Conservation (phyloP, 192 early-diverging fungal genomes). For the Pilaira anomala region DNA sequence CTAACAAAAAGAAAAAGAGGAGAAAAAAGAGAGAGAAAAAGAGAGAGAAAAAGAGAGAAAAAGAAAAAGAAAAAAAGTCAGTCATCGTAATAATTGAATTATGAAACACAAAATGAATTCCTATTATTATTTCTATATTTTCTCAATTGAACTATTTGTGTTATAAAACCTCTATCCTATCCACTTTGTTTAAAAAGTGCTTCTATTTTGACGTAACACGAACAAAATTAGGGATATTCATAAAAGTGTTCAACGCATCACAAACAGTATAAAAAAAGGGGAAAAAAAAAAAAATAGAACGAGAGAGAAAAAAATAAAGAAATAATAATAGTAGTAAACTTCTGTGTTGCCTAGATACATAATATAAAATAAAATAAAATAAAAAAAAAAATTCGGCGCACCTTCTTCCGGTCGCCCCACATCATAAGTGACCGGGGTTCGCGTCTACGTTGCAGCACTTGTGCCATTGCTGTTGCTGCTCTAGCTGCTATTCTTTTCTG, state of each 20-base stretch:
- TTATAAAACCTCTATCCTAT: neutral
- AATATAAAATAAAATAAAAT: neutral
- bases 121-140: constrained; percentile 1
- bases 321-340: too few species aligned
- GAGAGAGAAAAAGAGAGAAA: neutral
- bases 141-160: neutral
- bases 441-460: constrained; percentile 21
- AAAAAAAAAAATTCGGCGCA: constrained; percentile 16
- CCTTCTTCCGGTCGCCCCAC: constrained; percentile 26
- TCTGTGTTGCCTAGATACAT: neutral
- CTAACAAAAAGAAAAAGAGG: constrained; percentile 11
- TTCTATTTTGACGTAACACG: too few species aligned
- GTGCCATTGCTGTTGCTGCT: constrained; percentile 18
- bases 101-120: constrained; percentile 1
- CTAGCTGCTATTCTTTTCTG: constrained; percentile 17
- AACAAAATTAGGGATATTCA: neutral
- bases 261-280: neutral
- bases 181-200: neutral
- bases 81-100: constrained; percentile 5
- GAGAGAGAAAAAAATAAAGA: constrained; percentile 1
- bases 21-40: constrained; percentile 7
- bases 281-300: constrained; percentile 1
- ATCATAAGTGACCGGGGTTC: constrained; percentile 22
- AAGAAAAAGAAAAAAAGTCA: neutral
- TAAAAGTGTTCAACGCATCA: too few species aligned